phyloP scores from a whole-genome alignment of 768 basidiomycete species.

The Termitomyces sp. region DNA sequence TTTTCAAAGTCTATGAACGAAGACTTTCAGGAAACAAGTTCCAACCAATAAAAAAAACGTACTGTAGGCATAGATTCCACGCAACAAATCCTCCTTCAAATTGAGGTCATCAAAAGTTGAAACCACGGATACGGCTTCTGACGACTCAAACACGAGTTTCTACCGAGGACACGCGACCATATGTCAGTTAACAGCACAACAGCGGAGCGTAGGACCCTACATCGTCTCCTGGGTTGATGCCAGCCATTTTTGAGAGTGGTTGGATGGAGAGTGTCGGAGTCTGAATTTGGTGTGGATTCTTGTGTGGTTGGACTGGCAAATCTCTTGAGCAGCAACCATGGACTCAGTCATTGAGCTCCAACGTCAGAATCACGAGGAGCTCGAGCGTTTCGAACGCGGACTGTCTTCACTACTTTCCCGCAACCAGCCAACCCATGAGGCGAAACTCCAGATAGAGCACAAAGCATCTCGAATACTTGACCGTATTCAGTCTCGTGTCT shows the following conservation, averaged over 20 bases:
- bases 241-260: constrained; percentile 59
- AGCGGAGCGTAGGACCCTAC: constrained; percentile 32
- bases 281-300: constrained; percentile 32
- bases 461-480: constrained; percentile 86
- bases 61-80: constrained; percentile 99
- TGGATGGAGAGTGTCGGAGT: constrained; percentile 49
- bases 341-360: constrained; percentile 94
- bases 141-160: constrained; percentile 95
- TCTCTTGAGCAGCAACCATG: constrained; percentile 42
- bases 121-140: constrained; percentile 84
- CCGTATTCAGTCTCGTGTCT: constrained; percentile 67
- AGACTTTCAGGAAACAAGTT: background rate
- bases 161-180: constrained; percentile 20
- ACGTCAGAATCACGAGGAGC: constrained; percentile 92
- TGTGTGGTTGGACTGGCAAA: constrained; percentile 13
- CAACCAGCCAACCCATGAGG: constrained; percentile 56
- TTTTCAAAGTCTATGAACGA: constrained; percentile 77
- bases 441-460: constrained; percentile 73
- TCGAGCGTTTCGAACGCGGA: constrained; percentile 86
- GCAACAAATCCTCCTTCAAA: constrained; percentile 90
- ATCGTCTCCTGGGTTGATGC: constrained; percentile 84
- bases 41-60: constrained; percentile 19
- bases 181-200: constrained; percentile 4
- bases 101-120: constrained; percentile 88
- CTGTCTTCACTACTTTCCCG: constrained; percentile 80